Evolutionary conservation across 2,329 filamentous ascomycete genomes (phyloP).

Genomic region (Aspergillus clavatus): DNA sequence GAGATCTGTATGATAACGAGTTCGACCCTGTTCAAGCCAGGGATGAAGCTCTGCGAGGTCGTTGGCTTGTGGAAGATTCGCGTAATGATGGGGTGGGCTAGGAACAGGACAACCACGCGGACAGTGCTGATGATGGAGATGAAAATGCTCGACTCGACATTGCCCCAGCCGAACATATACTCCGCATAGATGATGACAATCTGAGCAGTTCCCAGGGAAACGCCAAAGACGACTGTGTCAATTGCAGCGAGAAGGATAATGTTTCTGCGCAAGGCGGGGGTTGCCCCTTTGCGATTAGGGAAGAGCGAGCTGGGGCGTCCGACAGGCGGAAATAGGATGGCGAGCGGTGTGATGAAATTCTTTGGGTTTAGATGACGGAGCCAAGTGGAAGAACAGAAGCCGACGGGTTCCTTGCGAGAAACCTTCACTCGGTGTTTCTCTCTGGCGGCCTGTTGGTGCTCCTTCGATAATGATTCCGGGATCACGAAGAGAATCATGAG

Average conservation of each 20-base stretch:
- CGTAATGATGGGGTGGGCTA: slow-evolving; percentile 70
- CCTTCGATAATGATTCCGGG: slow-evolving; percentile 77
- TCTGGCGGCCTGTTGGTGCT: slow-evolving; percentile 64
- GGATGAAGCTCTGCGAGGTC: slow-evolving; percentile 44
- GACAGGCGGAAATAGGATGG: slow-evolving; percentile 65
- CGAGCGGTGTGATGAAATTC: slow-evolving; percentile 73
- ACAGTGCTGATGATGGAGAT: slow-evolving; percentile 73
- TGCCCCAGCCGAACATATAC: slow-evolving; percentile 76
- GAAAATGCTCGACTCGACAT: slow-evolving; percentile 72
- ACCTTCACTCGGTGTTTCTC: slow-evolving; percentile 56
- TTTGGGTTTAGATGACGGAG: slow-evolving; percentile 37
- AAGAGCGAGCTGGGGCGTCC: slow-evolving; percentile 25
- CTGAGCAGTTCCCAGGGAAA: slow-evolving; percentile 74
- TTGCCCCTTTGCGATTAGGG: slow-evolving; percentile 53
- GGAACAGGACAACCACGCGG: slow-evolving; percentile 70
- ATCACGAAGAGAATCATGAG: slow-evolving; percentile 65
- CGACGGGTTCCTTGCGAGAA: slow-evolving; percentile 27
- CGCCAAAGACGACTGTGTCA: slow-evolving; percentile 76
- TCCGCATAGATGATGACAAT: slow-evolving; percentile 80
- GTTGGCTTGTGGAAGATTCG: slow-evolving; percentile 60
- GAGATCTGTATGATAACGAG: slow-evolving; percentile 69
- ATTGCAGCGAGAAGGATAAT: slow-evolving; percentile 73
- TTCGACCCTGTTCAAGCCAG: slow-evolving; percentile 73
- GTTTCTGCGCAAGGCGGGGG: slow-evolving; percentile 65
- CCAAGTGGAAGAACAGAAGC: slow-evolving; percentile 26